Conservation (phyloP, 306 rosid genomes). For the Nissolia schottii region DNA sequence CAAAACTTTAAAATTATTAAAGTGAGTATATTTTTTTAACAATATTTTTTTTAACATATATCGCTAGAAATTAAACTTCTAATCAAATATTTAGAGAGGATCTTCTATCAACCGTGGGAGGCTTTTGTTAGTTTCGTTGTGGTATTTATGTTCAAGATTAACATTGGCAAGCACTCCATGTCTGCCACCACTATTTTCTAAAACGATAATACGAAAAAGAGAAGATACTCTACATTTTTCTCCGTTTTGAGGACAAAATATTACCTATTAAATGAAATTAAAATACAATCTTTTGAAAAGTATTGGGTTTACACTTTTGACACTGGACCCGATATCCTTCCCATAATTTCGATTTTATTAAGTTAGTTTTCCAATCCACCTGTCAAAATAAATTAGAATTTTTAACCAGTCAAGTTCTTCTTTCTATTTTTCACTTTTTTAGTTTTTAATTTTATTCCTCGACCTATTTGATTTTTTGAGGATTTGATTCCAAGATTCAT, state of each 20-base stretch:
- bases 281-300: background rate
- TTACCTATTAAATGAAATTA: background rate
- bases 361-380: conserved; percentile 16
- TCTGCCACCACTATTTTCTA: background rate
- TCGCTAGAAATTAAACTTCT: no score
- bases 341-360: conserved; percentile 24
- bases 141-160: no score
- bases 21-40: no score
- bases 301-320: background rate
- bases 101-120: no score
- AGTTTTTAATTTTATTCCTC: conserved; percentile 3
- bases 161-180: no score
- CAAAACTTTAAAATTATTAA: no score
- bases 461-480: conserved; percentile 22
- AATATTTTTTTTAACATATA: no score
- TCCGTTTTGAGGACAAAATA: background rate
- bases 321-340: conserved; percentile 14
- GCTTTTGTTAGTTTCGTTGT: no score
- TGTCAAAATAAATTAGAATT: conserved; percentile 24
- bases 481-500: conserved; percentile 32
- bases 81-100: no score
- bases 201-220: background rate
- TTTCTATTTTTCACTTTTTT: conserved; percentile 10
- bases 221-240: background rate
- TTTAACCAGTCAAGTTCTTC: conserved; percentile 50